Evolutionary conservation across 257 asterid species (phyloP), one percentile per base, ranked within the genome.

Genomic region (Solanum virginianum): DNA sequence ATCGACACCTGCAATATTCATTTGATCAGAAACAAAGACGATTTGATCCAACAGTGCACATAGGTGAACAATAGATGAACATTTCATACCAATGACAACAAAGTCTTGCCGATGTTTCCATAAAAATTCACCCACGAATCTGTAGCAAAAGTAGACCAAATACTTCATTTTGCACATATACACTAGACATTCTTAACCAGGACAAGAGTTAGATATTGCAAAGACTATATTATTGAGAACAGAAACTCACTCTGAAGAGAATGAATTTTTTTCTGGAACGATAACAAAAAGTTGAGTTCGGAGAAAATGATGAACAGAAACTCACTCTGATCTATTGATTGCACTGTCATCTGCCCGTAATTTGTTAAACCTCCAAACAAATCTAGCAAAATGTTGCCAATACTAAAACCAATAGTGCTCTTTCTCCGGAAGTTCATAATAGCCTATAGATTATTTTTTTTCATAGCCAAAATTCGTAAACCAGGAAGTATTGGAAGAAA

Each of bases 321-420:
- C 98, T 87, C 87, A 96, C 99, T 81, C 84, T 96, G 99, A 89
- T 96, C 99, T 69, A 96, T 86, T 60, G 99, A 96, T 83, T 94
- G 98, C 86, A 94, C 95, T n/a, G 79, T 92, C 98, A 96, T 96
- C 89, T 96, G 99, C 41, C 89, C 87, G 14, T 93, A 94, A 84
- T 90, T 96, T 6, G 98, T 90, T 22, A 94, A 39, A 16, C 99
- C 97, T 56, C 99, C 99, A 43, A 91, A 85, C 81, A 96, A 92
- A 90, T 96, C 99, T 72, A 96, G 97, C 88, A 95, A 84, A 85
- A 96, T 92, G 89, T 94, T 94, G 87, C 98, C 98, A 53, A 96
- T 96, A 93, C 99, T 95, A 87, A 92, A 96, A 24, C 99, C 99
- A 71, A 90, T 20, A 0, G 99, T 96, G 92, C 99, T 95, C 86